phyloP scores from a whole-genome alignment of 2,329 filamentous ascomycete genomes.

The Dothideomycetes sp. region DNA sequence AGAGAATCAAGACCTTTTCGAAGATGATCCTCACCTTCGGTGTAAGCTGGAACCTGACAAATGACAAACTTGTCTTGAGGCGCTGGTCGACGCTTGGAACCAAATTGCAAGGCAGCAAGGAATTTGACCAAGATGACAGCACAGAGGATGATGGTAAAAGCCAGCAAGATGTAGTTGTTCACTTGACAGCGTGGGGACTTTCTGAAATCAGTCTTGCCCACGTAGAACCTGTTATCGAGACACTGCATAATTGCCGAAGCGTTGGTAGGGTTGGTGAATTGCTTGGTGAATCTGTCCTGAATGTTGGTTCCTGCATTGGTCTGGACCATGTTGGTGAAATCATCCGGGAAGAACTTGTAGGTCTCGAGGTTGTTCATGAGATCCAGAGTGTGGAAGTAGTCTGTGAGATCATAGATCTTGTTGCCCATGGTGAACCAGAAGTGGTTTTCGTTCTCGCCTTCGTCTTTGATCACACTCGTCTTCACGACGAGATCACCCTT shows the following conservation, averaged over 20 bases:
- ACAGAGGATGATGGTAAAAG: conserved; percentile 77
- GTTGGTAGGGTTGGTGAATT: conserved; percentile 22
- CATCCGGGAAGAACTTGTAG: conserved; percentile 64
- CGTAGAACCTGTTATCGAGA: conserved; percentile 72
- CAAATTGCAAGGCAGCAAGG: conserved; percentile 83
- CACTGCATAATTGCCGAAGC: conserved; percentile 61
- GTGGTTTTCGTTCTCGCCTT: conserved; percentile 60
- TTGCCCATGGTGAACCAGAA: conserved; percentile 73
- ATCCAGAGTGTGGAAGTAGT: conserved; percentile 76
- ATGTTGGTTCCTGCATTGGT: conserved; percentile 74
- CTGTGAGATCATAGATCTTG: conserved; percentile 76
- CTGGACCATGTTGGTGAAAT: conserved; percentile 59
- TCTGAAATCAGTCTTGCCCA: conserved; percentile 79
- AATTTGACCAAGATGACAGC: conserved; percentile 79
- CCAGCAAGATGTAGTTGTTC: conserved; percentile 84
- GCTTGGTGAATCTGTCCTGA: conserved; percentile 51
- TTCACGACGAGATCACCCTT: conserved; percentile 77
- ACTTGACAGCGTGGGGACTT: conserved; percentile 65
- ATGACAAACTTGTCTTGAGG: conserved; percentile 99
- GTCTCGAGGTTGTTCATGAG: conserved; percentile 40
- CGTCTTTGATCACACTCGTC: conserved; percentile 45
- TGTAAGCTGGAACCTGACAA: conserved; percentile 95
- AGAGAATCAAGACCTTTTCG: conserved; percentile 89
- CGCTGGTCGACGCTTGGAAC: conserved; percentile 77
- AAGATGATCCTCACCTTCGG: conserved; percentile 91